phyloP scores from a whole-genome alignment of 192 early-diverging fungal genomes.

The Phlyctochytrium arcticum region DNA sequence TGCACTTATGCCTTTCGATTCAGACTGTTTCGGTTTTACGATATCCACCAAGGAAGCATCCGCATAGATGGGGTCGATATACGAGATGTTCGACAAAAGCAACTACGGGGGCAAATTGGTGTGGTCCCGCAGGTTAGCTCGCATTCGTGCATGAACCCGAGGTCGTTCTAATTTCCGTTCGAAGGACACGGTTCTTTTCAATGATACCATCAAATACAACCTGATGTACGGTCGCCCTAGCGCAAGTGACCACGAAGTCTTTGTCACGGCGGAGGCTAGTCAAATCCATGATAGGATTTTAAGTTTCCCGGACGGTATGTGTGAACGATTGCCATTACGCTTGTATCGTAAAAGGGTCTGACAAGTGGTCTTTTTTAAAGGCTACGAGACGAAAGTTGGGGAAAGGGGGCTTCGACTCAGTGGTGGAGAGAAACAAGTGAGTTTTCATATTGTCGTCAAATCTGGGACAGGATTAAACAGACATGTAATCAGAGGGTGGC shows the following conservation, averaged over 20 bases:
- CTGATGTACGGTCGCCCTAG: conserved; percentile 69
- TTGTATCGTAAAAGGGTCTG: conserved; percentile 48
- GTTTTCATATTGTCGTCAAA: no score
- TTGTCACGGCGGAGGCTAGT: conserved; percentile 63
- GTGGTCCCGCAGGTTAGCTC: conserved; percentile 74
- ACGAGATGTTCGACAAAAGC: conserved; percentile 55
- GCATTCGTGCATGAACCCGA: background rate
- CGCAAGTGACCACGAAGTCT: conserved; percentile 66
- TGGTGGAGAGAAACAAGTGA: background rate
- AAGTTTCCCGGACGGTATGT: conserved; percentile 67
- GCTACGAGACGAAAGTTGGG: conserved; percentile 48
- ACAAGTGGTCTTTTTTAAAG: conserved; percentile 42
- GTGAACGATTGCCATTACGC: background rate
- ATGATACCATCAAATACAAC: conserved; percentile 92
- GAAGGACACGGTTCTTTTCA: conserved; percentile 95
- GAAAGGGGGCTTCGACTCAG: conserved; percentile 62
- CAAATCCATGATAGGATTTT: conserved; percentile 78
- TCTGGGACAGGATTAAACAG: background rate
- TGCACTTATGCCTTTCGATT: conserved; percentile 34
- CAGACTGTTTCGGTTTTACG: conserved; percentile 89
- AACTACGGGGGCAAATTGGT: conserved; percentile 77
- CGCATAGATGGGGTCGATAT: conserved; percentile 84
- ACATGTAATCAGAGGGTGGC: conserved; percentile 74
- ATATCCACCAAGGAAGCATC: conserved; percentile 74
- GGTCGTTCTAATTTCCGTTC: no score